These are phyloP conservation scores for Penicillium nucicola DNA, from an alignment of 495 filamentous ascomycete species.

Conservation along the genomic window DNA sequence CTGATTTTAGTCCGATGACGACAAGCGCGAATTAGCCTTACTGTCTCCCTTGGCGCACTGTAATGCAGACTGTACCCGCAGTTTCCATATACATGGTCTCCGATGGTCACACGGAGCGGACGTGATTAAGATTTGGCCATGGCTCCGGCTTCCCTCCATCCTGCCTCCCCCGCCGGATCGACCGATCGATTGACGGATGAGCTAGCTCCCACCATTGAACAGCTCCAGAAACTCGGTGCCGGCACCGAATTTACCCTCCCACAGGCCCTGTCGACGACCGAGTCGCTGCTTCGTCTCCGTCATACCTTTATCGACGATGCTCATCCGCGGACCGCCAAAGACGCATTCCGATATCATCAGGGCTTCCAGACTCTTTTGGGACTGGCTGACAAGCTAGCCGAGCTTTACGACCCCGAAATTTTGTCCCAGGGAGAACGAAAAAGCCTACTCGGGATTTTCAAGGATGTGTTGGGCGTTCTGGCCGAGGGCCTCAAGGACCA, in stretches of 20 bases:
- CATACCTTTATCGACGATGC: conserved; percentile 55
- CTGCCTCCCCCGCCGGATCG: conserved; percentile 60
- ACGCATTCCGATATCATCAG: conserved; percentile 76
- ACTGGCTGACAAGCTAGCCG: conserved; percentile 63
- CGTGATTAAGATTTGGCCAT: conserved; percentile 39
- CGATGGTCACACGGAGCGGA: conserved; percentile 38
- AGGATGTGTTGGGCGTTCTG: conserved; percentile 66
- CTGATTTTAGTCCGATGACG: conserved; percentile 11
- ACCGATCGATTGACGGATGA: conserved; percentile 58
- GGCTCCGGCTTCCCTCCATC: conserved; percentile 44
- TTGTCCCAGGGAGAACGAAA: conserved; percentile 56
- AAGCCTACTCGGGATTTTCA: conserved; percentile 64
- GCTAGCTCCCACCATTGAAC: conserved; percentile 56
- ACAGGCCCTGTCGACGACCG: conserved; percentile 32
- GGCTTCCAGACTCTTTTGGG: conserved; percentile 77
- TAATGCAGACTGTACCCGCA: conserved; percentile 41
- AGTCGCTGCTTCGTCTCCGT: conserved; percentile 45
- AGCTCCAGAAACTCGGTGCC: conserved; percentile 37
- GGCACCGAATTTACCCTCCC: conserved; percentile 22
- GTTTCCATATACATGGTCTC: conserved; percentile 38
- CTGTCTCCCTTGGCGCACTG: conserved; percentile 9
- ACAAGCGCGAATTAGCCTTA: conserved; percentile 1
- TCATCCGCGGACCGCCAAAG: conserved; percentile 51
- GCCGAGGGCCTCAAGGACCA: conserved; percentile 76
- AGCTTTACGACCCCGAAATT: conserved; percentile 60